Percentiles rank a stretch among this genome's conserved stretches.
These are phyloP conservation scores for Coniochaeta sp. DNA, from an alignment of 2,329 filamentous ascomycete species.

Conservation along the genomic window DNA sequence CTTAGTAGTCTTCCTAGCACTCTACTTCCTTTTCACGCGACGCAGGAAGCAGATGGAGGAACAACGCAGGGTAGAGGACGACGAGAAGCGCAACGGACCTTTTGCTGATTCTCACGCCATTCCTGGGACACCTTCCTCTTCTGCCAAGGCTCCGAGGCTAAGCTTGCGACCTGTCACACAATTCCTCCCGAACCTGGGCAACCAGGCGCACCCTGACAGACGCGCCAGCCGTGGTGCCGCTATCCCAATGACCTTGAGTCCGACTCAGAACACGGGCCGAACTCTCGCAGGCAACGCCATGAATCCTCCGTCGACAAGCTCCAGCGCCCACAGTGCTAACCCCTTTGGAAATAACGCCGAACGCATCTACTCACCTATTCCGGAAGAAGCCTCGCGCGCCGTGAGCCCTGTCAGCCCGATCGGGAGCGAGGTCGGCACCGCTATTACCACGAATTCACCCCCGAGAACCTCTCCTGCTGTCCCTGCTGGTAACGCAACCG, in stretches of 20 bases:
- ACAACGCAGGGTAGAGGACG: constrained; percentile 38
- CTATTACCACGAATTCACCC: constrained; percentile 23
- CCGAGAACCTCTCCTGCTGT: constrained; percentile 15
- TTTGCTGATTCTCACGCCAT: constrained; percentile 27
- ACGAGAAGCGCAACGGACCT: constrained; percentile 54
- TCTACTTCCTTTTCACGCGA: constrained; percentile 63
- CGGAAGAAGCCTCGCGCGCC: constrained; percentile 22
- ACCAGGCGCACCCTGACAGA: constrained; percentile 30
- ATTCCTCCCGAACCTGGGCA: constrained; percentile 61
- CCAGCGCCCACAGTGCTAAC: constrained; percentile 50
- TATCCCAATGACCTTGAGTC: constrained; percentile 29
- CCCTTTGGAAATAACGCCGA: constrained; percentile 63
- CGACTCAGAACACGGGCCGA: constrained; percentile 17
- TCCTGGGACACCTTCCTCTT: constrained; percentile 29
- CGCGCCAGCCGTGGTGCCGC: constrained; percentile 40
- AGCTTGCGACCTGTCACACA: constrained; percentile 80
- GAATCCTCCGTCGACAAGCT: constrained; percentile 34
- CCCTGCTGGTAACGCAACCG: constrained; percentile 14
- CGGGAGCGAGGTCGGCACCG: constrained; percentile 27
- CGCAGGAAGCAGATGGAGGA: constrained; percentile 59
- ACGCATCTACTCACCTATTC: constrained; percentile 33
- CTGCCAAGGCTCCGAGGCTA: constrained; percentile 60
- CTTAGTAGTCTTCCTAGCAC: constrained; percentile 55
- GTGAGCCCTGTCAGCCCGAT: constrained; percentile 27
- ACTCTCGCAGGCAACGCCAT: constrained; percentile 17